A percentile compares a stretch with the other conserved stretches of the same genome.
These are phyloP conservation scores for Solidago caesia DNA, from an alignment of 129 eudicot species.

Conservation along the genomic window DNA sequence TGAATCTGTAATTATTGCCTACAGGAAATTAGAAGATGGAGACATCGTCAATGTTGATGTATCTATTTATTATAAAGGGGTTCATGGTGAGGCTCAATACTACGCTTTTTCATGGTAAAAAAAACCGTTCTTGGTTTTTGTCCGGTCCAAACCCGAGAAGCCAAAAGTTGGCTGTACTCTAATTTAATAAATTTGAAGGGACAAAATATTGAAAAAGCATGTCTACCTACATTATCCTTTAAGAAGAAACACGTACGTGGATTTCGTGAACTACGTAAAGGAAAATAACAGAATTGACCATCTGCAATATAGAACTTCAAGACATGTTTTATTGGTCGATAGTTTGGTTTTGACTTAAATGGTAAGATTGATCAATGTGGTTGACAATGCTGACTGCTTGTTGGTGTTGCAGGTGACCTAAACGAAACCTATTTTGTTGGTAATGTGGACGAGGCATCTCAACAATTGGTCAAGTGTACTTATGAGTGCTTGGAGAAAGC, in stretches of 20 bases:
- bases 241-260: neutral
- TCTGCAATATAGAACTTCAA: neutral
- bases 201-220: neutral
- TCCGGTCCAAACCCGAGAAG: neutral
- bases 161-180: neutral
- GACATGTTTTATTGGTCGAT: neutral
- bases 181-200: neutral
- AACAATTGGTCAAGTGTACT: conserved; percentile 71
- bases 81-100: conserved; percentile 64
- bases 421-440: conserved; percentile 96
- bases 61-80: conserved; percentile 81
- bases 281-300: neutral
- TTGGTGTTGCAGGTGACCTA: conserved; percentile 63
- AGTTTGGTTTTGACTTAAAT: neutral
- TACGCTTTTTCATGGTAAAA: neutral
- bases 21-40: conserved; percentile 92
- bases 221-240: neutral
- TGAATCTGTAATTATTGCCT: conserved; percentile 16
- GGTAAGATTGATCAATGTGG: neutral
- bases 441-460: conserved; percentile 85
- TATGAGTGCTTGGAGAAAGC: conserved; percentile 97
- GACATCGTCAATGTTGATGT: conserved; percentile 96
- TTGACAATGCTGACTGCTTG: conserved; percentile 12
- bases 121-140: neutral
- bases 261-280: neutral